Evolutionary conservation across 306 rosid species (phyloP).

Genomic region (Hippophae gyantsensis): DNA sequence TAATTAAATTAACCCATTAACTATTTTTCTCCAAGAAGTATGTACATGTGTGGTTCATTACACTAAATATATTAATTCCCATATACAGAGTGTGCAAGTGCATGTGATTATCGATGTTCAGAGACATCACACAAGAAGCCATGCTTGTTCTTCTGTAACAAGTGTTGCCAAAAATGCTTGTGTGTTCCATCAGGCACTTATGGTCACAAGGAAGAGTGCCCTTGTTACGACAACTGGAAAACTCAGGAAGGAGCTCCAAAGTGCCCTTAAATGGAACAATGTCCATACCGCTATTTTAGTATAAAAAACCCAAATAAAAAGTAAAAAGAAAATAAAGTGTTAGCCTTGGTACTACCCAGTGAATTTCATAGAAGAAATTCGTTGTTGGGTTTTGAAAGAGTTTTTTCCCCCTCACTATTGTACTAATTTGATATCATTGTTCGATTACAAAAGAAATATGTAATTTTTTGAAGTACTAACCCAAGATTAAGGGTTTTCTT

Average conservation of each 20-base stretch:
- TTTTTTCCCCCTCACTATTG: too few species aligned
- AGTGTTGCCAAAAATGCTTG: constrained; percentile 24
- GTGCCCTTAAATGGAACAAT: constrained; percentile 12
- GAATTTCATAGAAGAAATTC: too few species aligned
- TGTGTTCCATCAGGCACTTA: constrained; percentile 33
- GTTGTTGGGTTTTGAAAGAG: too few species aligned
- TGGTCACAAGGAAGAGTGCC: constrained; percentile 29
- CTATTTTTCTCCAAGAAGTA: neutral
- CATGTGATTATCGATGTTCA: constrained; percentile 25
- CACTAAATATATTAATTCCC: too few species aligned
- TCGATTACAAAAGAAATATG: too few species aligned
- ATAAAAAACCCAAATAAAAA: too few species aligned
- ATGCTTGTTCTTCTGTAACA: constrained; percentile 25
- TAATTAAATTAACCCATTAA: neutral
- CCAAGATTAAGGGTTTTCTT: too few species aligned
- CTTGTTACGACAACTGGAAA: constrained; percentile 31
- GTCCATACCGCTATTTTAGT: too few species aligned
- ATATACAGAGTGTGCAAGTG: constrained; percentile 8
- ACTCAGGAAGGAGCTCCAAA: constrained; percentile 21
- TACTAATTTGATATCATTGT: too few species aligned
- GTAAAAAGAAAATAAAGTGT: too few species aligned
- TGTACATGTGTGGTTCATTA: neutral
- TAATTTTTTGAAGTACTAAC: too few species aligned
- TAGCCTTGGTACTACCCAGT: too few species aligned
- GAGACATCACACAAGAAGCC: constrained; percentile 24